Percentiles rank a stretch among this genome's conserved stretches.
These are phyloP conservation scores for Orbilia javanica DNA, from an alignment of 2,329 filamentous ascomycete species.

Conservation along the genomic window DNA sequence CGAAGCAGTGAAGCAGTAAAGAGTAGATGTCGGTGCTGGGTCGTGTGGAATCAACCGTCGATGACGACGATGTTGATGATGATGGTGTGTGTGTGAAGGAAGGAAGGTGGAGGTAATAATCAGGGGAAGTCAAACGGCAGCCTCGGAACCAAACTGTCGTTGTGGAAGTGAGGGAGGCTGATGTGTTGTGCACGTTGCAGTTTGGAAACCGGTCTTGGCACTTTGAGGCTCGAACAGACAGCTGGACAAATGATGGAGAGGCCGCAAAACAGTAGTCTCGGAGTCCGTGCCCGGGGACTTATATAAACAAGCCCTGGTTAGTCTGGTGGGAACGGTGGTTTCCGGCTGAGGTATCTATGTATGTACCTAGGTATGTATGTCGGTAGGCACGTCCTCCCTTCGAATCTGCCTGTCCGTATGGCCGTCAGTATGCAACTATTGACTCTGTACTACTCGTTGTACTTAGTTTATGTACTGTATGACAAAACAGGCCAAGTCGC, in stretches of 20 bases:
- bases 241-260: constrained; percentile 5
- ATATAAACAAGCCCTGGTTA: neutral
- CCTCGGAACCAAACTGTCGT: no score
- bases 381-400: no score
- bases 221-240: neutral
- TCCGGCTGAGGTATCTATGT: neutral
- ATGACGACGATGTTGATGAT: no score
- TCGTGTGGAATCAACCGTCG: neutral
- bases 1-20: neutral
- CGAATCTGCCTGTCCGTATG: no score
- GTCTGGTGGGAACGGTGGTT: neutral
- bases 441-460: neutral
- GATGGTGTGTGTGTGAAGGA: neutral
- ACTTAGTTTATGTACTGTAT: no score
- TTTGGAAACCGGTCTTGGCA: neutral
- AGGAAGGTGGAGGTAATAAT: neutral
- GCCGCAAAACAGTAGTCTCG: neutral
- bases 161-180: neutral
- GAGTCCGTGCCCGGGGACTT: neutral
- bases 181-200: constrained; percentile 12
- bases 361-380: neutral
- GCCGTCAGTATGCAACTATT: neutral
- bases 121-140: no score
- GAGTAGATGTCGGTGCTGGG: neutral
- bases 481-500: constrained; percentile 6